Conservation (phyloP, 1,139 yeast species). For the Debaryomyces sp. region DNA sequence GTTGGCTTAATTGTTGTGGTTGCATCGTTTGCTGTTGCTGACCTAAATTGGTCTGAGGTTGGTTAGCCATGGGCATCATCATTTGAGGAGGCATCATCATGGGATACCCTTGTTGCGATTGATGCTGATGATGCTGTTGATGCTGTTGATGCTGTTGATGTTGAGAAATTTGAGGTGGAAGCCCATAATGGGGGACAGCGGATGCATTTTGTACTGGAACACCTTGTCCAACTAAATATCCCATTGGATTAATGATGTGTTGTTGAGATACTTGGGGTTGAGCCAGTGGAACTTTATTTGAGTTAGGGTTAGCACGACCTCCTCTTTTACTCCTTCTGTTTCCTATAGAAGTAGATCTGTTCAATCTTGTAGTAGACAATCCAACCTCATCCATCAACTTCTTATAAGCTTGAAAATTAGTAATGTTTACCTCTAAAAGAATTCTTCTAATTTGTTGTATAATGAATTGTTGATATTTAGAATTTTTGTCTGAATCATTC, state of each 20-base stretch:
- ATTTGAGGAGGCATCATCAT: slow-evolving; percentile 11
- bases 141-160: slow-evolving; percentile 15
- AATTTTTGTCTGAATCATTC: slow-evolving; percentile 19
- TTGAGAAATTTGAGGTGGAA: slow-evolving; percentile 13
- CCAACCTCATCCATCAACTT: slow-evolving; percentile 94
- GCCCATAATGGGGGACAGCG: neutral
- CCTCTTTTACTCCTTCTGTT: slow-evolving; percentile 26
- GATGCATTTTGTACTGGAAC: slow-evolving; percentile 9
- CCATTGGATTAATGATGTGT: slow-evolving; percentile 6
- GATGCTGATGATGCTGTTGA: neutral
- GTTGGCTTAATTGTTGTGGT: slow-evolving; percentile 14
- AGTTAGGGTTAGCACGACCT: slow-evolving; percentile 14
- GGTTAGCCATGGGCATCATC: slow-evolving; percentile 11
- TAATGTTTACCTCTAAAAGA: slow-evolving; percentile 58
- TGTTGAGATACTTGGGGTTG: slow-evolving; percentile 12
- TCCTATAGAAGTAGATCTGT: slow-evolving; percentile 27
- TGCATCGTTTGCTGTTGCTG: slow-evolving; percentile 7
- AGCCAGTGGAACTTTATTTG: slow-evolving; percentile 3
- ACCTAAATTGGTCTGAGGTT: slow-evolving; percentile 14
- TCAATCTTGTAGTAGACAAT: slow-evolving; percentile 44
- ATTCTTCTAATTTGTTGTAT: slow-evolving; percentile 62
- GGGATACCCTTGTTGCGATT: slow-evolving; percentile 9
- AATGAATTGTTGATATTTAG: slow-evolving; percentile 60
- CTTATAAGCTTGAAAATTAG: slow-evolving; percentile 72
- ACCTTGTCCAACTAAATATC: neutral